phyloP scores from a whole-genome alignment of 371 early-diverging fungal genomes.

The Smittium culicis region DNA sequence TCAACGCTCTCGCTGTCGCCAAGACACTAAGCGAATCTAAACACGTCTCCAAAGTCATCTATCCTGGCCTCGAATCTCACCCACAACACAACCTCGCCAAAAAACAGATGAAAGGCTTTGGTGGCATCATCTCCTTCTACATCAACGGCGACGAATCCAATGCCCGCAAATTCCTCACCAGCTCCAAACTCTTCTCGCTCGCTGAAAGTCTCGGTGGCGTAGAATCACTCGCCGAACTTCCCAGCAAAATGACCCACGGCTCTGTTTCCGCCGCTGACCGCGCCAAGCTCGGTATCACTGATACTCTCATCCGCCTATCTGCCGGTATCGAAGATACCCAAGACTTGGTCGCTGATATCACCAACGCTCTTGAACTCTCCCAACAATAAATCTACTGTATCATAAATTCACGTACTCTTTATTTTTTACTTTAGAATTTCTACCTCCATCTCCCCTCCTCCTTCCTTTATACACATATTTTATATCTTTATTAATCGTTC shows the following conservation, averaged over 20 bases:
- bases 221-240: conserved; percentile 92
- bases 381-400: background rate
- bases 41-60: conserved; percentile 57
- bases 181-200: conserved; percentile 70
- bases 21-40: conserved; percentile 40
- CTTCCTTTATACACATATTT: background rate
- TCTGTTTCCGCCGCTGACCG: conserved; percentile 83
- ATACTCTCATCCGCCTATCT: conserved; percentile 88
- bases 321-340: conserved; percentile 92
- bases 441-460: background rate
- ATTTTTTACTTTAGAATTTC: background rate
- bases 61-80: conserved; percentile 80
- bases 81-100: conserved; percentile 77
- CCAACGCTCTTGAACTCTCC: conserved; percentile 45
- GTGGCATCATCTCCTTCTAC: conserved; percentile 87
- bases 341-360: conserved; percentile 82
- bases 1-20: conserved; percentile 74
- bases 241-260: conserved; percentile 93
- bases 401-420: too few relatives aligned
- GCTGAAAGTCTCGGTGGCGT: conserved; percentile 94
- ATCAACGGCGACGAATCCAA: conserved; percentile 65
- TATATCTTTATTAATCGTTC: too few relatives aligned
- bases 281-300: conserved; percentile 70
- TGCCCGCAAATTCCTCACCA: conserved; percentile 68
- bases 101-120: conserved; percentile 69